Conservation (phyloP, 148 eudicot species). For the Fagopyrum homotropicum region DNA sequence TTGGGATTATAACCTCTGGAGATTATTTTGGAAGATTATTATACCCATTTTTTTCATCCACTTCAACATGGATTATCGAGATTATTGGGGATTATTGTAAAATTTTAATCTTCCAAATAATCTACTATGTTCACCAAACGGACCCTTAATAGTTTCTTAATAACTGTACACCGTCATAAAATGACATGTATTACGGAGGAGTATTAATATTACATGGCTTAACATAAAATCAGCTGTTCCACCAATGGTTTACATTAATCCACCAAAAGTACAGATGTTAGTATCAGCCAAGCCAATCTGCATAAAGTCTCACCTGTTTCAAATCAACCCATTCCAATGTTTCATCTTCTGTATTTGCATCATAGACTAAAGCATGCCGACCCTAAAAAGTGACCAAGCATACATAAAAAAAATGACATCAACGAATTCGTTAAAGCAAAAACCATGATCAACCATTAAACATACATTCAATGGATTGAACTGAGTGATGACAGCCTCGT, state of each 20-base stretch:
- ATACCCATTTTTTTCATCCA: no score
- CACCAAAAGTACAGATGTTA: neutral
- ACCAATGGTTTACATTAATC: neutral
- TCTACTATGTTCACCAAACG: no score
- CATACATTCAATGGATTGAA: slow-evolving; percentile 69
- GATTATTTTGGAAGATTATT: no score
- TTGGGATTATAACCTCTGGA: no score
- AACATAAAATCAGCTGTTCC: neutral
- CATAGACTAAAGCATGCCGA: slow-evolving; percentile 75
- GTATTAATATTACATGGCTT: no score
- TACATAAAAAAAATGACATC: slow-evolving; percentile 17
- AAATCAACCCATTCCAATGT: slow-evolving; percentile 91
- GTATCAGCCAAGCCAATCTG: neutral
- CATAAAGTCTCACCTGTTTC: slow-evolving; percentile 42
- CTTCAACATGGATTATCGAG: no score
- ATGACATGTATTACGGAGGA: neutral
- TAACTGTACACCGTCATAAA: neutral
- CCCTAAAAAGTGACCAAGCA: slow-evolving; percentile 42
- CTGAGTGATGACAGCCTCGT: slow-evolving; percentile 70
- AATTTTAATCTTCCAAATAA: no score
- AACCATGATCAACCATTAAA: slow-evolving; percentile 13
- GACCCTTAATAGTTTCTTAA: no score
- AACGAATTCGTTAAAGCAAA: slow-evolving; percentile 10
- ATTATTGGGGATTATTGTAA: no score
- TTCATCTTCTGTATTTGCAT: slow-evolving; percentile 49